Evolutionary conservation across 306 rosid genomes (phyloP).

Genomic region (Cucurbita pepo): DNA sequence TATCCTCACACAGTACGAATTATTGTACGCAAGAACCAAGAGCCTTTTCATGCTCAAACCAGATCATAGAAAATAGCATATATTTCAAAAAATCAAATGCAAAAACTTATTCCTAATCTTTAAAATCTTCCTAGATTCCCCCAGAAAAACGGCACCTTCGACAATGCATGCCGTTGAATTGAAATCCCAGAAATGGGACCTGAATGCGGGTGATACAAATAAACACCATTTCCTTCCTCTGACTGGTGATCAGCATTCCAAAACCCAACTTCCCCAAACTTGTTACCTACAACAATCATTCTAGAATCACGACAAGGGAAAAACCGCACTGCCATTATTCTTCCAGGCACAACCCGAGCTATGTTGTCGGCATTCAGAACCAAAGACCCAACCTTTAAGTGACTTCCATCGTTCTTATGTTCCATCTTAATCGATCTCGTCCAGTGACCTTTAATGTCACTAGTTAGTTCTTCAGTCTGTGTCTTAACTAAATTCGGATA

Average conservation of each 20-base stretch:
- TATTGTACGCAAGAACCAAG: not conserved
- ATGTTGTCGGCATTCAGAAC: slow-evolving; percentile 43
- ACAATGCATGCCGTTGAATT: slow-evolving; percentile 36
- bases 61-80: not conserved
- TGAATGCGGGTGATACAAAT: slow-evolving; percentile 46
- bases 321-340: slow-evolving; percentile 34
- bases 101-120: not conserved
- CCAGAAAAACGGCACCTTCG: slow-evolving; percentile 38
- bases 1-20: not conserved
- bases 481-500: not conserved
- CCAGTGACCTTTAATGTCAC: not conserved
- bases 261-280: slow-evolving; percentile 62
- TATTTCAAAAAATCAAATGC: not conserved
- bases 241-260: slow-evolving; percentile 34
- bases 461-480: not conserved
- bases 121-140: not conserved
- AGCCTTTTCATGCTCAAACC: not conserved
- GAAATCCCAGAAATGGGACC: slow-evolving; percentile 63
- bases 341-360: slow-evolving; percentile 48
- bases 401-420: not conserved
- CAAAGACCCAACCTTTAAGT: slow-evolving; percentile 27
- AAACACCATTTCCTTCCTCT: slow-evolving; percentile 20
- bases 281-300: slow-evolving; percentile 49
- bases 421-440: not conserved
- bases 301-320: slow-evolving; percentile 41